Conservation (phyloP, 1,139 yeast species). For the Lodderomyces elongisporus region DNA sequence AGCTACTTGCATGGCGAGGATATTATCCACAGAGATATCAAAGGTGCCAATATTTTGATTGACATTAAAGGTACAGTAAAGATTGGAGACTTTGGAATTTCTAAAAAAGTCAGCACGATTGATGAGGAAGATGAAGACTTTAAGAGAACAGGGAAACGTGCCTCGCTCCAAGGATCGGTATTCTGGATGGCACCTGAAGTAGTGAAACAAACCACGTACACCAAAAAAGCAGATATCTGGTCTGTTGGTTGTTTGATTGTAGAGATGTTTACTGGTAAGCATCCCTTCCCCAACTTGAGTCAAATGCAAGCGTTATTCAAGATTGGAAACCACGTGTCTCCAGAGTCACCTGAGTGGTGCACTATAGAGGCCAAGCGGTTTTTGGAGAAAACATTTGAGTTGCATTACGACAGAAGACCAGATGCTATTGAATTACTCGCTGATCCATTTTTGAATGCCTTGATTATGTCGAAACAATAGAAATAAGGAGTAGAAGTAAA, state of each 20-base stretch:
- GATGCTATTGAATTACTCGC: conserved; percentile 64
- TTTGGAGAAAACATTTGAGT: conserved; percentile 60
- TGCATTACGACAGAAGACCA: conserved; percentile 71
- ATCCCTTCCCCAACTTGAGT: conserved; percentile 88
- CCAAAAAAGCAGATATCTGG: conserved; percentile 93
- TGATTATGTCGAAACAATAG: conserved; percentile 38
- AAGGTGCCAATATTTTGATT: conserved; percentile 87
- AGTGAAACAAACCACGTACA: conserved; percentile 83
- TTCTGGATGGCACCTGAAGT: conserved; percentile 99
- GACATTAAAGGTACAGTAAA: conserved; percentile 89
- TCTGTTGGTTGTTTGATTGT: conserved; percentile 87
- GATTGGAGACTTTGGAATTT: conserved; percentile 91
- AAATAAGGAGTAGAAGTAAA: background rate
- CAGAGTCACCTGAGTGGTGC: conserved; percentile 75
- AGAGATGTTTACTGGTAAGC: conserved; percentile 93
- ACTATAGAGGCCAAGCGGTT: conserved; percentile 67
- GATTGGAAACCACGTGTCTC: conserved; percentile 77
- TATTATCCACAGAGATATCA: conserved; percentile 86
- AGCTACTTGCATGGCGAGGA: conserved; percentile 76
- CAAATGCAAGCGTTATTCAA: conserved; percentile 96
- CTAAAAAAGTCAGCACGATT: conserved; percentile 56
- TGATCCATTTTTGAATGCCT: conserved; percentile 55
- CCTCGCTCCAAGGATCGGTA: conserved; percentile 88
- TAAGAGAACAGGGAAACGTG: conserved; percentile 50
- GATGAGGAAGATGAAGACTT: conserved; percentile 21